phyloP scores from a whole-genome alignment of 2,329 filamentous ascomycete genomes.

The Cladobotryum protrusum region DNA sequence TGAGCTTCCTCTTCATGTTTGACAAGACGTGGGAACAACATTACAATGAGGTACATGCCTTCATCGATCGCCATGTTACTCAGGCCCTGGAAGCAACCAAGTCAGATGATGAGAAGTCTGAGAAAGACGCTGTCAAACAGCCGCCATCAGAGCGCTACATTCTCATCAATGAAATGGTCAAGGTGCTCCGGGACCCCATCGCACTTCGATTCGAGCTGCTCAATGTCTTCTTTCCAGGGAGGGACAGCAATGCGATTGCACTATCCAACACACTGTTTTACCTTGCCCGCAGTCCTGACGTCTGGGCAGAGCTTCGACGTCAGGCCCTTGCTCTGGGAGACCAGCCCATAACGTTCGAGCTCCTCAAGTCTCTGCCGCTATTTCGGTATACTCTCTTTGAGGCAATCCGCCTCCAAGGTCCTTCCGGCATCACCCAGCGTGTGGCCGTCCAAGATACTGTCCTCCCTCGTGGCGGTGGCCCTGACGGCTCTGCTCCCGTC shows the following conservation, averaged over 20 bases:
- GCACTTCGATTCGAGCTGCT: background rate
- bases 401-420: no score
- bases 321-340: constrained; percentile 5
- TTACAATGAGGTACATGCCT: no score
- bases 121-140: constrained; percentile 6
- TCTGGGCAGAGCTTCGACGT: background rate
- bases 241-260: background rate
- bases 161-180: constrained; percentile 15
- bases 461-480: constrained; percentile 45
- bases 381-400: no score
- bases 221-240: background rate
- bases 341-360: constrained; percentile 15
- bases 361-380: background rate
- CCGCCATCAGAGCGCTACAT: constrained; percentile 11
- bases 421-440: constrained; percentile 6
- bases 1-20: no score
- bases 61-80: no score
- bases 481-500: constrained; percentile 39
- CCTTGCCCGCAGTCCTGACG: background rate
- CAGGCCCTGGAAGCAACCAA: no score
- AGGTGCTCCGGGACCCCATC: constrained; percentile 3
- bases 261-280: background rate
- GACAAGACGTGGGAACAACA: no score
- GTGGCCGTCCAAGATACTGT: constrained; percentile 33
- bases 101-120: constrained; percentile 10